Percentiles rank a stretch among this genome's conserved stretches.
phyloP scores from a whole-genome alignment of 73 alveolate genomes.

The Paramecium bursaria region DNA sequence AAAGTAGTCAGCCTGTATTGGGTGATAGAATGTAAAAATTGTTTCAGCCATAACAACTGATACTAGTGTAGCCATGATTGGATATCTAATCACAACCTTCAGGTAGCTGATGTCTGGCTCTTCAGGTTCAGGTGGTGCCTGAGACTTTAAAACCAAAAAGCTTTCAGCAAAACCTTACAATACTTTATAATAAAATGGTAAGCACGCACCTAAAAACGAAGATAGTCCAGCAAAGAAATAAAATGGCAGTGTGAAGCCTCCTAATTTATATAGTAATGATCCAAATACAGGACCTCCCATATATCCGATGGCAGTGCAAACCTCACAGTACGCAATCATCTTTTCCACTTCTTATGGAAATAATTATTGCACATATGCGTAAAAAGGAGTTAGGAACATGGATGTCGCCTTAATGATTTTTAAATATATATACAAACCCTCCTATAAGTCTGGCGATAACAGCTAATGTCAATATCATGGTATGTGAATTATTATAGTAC shows the following conservation, averaged over 20 bases:
- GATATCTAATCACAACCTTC: neutral
- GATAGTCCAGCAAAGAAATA: neutral
- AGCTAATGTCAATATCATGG: neutral
- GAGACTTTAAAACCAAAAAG: neutral
- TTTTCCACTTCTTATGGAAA: neutral
- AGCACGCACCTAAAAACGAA: neutral
- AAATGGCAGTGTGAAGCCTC: constrained; percentile 31
- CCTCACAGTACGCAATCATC: neutral
- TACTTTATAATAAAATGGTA: neutral
- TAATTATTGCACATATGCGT: constrained; percentile 1
- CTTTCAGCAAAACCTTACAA: neutral
- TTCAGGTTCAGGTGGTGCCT: constrained; percentile 5
- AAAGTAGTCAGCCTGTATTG: constrained; percentile 11
- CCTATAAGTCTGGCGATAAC: neutral
- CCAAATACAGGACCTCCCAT: constrained; percentile 27
- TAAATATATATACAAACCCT: neutral
- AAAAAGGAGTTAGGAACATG: constrained; percentile 17
- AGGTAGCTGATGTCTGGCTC: constrained; percentile 3
- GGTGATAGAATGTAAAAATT: constrained; percentile 22
- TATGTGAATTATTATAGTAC: neutral
- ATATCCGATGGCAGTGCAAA: constrained; percentile 12
- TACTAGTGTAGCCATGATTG: neutral
- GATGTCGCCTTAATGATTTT: neutral
- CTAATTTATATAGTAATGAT: neutral
- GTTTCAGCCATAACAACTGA: neutral